These are phyloP conservation scores for Colletotrichum musae DNA, from an alignment of 2,329 filamentous ascomycete species.

Conservation along the genomic window DNA sequence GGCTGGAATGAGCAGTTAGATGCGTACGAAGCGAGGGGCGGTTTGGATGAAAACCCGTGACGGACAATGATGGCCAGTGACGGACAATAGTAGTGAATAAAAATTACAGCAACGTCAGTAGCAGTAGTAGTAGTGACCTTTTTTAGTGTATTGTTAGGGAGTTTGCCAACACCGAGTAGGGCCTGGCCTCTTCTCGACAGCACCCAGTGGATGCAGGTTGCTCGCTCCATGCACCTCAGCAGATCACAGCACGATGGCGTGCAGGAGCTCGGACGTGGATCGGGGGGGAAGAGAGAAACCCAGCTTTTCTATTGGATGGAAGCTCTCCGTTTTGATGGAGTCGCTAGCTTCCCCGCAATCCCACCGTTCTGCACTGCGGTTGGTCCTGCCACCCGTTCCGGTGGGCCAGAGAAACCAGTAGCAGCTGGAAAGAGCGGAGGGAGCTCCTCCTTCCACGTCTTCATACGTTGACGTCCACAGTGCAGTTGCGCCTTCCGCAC, in stretches of 20 bases:
- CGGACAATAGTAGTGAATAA: no score
- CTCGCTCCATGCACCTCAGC: constrained; percentile 12
- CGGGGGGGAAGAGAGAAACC: neutral
- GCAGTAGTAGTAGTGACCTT: no score
- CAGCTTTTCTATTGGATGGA: constrained; percentile 8
- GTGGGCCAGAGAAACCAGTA: neutral
- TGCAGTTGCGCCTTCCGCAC: rapidly evolving
- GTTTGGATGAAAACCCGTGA: no score
- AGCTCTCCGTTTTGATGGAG: neutral
- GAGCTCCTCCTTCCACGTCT: neutral
- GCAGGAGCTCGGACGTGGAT: constrained; percentile 38
- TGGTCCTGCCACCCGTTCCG: constrained; percentile 17
- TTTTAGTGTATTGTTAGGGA: no score
- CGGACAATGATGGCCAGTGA: no score
- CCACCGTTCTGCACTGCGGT: constrained; percentile 19
- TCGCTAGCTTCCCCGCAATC: constrained; percentile 36
- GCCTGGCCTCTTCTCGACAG: no score
- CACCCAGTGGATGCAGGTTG: neutral
- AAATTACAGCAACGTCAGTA: no score
- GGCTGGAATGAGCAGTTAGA: no score
- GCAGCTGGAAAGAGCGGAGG: constrained; percentile 11
- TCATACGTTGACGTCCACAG: constrained; percentile 9
- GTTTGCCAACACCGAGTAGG: no score
- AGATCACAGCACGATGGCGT: constrained; percentile 36
- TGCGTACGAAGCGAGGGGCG: no score